Evolutionary conservation across 768 basidiomycete genomes (phyloP).

Genomic region (Tulasnella calospora): DNA sequence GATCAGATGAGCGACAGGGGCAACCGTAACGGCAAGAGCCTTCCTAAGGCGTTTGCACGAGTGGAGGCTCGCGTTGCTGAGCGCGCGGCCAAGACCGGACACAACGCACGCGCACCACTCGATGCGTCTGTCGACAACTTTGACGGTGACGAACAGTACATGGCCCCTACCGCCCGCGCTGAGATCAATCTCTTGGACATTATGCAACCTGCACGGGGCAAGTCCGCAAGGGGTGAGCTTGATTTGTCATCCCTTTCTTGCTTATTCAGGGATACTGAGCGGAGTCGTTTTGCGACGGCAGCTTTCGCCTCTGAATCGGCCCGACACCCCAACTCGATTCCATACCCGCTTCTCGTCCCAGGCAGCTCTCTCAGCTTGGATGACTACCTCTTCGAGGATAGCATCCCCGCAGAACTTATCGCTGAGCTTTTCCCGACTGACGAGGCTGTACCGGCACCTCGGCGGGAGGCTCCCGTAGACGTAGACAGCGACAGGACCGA

Average conservation of each 20-base stretch:
- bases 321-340: neutral
- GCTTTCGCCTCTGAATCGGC: neutral
- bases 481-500: neutral
- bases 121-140: neutral
- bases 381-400: constrained; percentile 7
- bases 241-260: neutral
- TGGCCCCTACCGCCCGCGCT: neutral
- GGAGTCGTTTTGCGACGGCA: neutral
- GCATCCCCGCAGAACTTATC: neutral
- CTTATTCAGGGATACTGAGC: neutral
- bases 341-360: neutral
- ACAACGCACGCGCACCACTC: neutral
- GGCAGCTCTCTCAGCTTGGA: neutral
- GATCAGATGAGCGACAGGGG: neutral
- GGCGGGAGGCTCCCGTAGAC: neutral
- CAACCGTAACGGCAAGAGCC: neutral
- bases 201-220: neutral
- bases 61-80: neutral
- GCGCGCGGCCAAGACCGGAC: neutral
- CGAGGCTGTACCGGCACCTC: neutral
- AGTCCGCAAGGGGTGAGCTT: neutral
- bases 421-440: neutral
- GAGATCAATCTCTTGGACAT: neutral
- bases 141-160: neutral
- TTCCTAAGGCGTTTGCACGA: neutral